Conservation (phyloP, 768 basidiomycete species). For the Cystofilobasidium capitatum region DNA sequence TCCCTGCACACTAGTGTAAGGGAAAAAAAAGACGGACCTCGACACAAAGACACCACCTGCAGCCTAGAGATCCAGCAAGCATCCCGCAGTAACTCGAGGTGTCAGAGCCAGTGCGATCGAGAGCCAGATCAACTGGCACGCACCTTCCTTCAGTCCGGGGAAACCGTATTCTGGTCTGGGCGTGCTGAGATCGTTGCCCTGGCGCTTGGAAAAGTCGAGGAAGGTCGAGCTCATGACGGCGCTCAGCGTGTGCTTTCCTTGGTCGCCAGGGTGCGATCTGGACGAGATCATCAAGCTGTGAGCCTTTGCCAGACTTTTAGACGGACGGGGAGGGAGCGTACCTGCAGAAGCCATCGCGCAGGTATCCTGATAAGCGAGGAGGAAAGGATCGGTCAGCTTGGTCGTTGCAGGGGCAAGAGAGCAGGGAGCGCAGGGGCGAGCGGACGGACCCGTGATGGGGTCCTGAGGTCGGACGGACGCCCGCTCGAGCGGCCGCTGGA, state of each 20-base stretch:
- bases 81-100: background rate
- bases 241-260: slow-evolving; percentile 16
- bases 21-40: background rate
- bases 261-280: slow-evolving; percentile 13
- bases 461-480: slow-evolving; percentile 12
- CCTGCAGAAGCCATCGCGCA: slow-evolving; percentile 15
- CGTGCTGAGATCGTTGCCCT: slow-evolving; percentile 19
- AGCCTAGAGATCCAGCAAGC: background rate
- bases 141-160: slow-evolving; percentile 1
- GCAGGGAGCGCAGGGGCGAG: background rate
- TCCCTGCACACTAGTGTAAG: background rate
- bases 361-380: background rate
- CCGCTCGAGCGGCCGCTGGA: background rate
- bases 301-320: background rate
- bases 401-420: background rate
- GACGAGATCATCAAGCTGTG: background rate
- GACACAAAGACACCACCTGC: slow-evolving; percentile 23
- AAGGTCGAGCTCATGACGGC: slow-evolving; percentile 14
- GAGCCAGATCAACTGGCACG: background rate
- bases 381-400: background rate
- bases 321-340: background rate
- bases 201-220: slow-evolving; percentile 20
- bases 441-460: slow-evolving; percentile 2
- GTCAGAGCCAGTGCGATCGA: background rate
- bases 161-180: slow-evolving; percentile 20